phyloP scores from a whole-genome alignment of 495 filamentous ascomycete genomes.

The Penicillium turbatum region DNA sequence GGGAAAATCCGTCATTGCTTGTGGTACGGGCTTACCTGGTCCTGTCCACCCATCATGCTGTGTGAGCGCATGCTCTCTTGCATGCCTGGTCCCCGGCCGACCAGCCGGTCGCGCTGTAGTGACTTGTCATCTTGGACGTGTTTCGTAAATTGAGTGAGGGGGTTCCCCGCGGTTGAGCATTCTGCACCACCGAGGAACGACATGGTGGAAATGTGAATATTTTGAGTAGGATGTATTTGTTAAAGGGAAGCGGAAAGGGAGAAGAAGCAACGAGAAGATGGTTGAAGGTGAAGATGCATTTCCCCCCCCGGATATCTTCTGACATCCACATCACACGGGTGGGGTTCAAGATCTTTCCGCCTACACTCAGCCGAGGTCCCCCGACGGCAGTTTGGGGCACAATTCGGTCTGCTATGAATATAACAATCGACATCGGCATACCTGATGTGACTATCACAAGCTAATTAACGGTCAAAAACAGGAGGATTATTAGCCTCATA shows the following conservation, averaged over 20 bases:
- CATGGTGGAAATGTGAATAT: constrained; percentile 49
- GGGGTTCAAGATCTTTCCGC: constrained; percentile 20
- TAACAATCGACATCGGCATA: too few relatives aligned
- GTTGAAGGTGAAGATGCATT: not conserved
- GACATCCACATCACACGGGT: constrained; percentile 15
- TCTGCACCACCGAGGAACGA: constrained; percentile 93
- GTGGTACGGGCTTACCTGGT: constrained; percentile 48
- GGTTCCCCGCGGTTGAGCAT: constrained; percentile 94
- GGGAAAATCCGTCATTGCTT: not conserved
- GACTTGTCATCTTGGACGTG: constrained; percentile 93
- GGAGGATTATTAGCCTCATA: too few relatives aligned
- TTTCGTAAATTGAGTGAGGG: constrained; percentile 93
- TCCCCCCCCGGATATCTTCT: constrained; percentile 5
- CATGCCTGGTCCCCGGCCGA: constrained; percentile 61
- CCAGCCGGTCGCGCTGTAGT: constrained; percentile 82
- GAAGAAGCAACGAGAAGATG: not conserved
- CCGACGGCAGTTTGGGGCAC: constrained; percentile 7
- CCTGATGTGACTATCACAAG: not conserved
- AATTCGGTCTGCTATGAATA: too few relatives aligned
- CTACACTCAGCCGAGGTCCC: constrained; percentile 24
- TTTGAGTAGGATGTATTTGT: not conserved
- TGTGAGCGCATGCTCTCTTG: constrained; percentile 62
- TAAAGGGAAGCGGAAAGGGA: not conserved
- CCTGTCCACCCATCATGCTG: constrained; percentile 55
- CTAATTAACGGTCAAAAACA: not conserved